Evolutionary conservation across 2,329 filamentous ascomycete genomes (phyloP).

Genomic region (Fusarium globosum): DNA sequence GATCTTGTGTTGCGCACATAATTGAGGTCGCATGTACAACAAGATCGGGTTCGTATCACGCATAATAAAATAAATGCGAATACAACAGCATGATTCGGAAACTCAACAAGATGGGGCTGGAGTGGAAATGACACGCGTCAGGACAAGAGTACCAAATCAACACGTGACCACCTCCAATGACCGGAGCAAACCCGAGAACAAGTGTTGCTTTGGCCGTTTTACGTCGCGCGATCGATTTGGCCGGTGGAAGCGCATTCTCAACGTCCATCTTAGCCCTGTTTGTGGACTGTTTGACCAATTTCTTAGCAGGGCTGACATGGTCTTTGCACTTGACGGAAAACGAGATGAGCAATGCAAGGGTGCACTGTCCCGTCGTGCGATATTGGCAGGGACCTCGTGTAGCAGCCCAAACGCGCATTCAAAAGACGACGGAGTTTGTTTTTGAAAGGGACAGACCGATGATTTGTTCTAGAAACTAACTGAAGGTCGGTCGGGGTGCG

Average conservation of each 20-base stretch:
- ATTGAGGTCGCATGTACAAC: not conserved
- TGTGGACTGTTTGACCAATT: not conserved
- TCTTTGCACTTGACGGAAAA: not conserved
- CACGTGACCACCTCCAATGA: not conserved
- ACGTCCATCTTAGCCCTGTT: not conserved
- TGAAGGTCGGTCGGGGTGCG: not conserved
- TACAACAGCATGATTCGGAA: not conserved
- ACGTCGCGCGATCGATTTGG: not conserved
- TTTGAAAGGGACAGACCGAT: slow-evolving; percentile 10
- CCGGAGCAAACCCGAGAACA: not conserved
- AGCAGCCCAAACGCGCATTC: not conserved
- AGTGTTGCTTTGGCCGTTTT: not conserved
- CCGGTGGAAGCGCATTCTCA: not conserved
- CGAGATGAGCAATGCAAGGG: not conserved
- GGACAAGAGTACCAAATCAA: too few relatives aligned
- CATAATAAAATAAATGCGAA: not conserved
- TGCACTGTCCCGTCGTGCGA: not conserved
- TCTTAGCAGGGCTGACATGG: slow-evolving; percentile 17
- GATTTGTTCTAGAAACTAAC: not conserved
- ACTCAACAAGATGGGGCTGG: not conserved
- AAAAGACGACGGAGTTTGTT: not conserved
- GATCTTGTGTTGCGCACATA: not conserved
- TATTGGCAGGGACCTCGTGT: slow-evolving; percentile 4
- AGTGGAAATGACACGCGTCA: not conserved
- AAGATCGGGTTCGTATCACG: not conserved